phyloP scores from a whole-genome alignment of 1,284 basidiomycete species.

The Fomitopsis schrenkii region DNA sequence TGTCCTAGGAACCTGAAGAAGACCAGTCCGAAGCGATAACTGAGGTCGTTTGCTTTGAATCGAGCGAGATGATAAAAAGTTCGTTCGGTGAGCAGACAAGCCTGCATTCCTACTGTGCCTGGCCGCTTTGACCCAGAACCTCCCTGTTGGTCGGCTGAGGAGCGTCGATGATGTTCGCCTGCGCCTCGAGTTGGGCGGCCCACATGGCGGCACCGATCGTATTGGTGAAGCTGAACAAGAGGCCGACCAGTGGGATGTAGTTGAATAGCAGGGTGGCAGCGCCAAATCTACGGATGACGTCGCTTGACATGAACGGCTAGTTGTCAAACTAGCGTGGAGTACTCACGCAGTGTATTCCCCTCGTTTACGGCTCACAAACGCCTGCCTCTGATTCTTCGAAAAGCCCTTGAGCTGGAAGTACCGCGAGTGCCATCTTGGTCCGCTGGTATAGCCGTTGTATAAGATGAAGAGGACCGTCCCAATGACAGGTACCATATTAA shows the following conservation, averaged over 20 bases:
- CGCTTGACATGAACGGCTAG: background rate
- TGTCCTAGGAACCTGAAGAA: background rate
- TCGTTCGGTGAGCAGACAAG: background rate
- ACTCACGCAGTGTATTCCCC: conserved; percentile 44
- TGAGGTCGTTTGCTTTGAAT: background rate
- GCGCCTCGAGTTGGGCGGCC: conserved; percentile 59
- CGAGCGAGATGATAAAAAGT: background rate
- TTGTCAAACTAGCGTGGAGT: background rate
- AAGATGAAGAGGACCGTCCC: conserved; percentile 63
- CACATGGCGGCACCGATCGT: conserved; percentile 71
- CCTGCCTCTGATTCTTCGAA: conserved; percentile 39
- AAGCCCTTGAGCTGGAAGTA: conserved; percentile 70
- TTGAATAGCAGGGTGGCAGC: conserved; percentile 54
- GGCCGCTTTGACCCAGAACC: background rate
- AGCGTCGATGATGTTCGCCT: conserved; percentile 21
- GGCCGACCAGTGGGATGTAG: conserved; percentile 56
- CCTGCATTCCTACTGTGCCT: background rate
- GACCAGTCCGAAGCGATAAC: background rate
- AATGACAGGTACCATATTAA: conserved; percentile 65
- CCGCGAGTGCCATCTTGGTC: conserved; percentile 58
- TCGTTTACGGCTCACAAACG: conserved; percentile 47
- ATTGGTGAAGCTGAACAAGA: conserved; percentile 50
- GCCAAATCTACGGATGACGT: conserved; percentile 44
- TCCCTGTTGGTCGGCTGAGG: background rate
- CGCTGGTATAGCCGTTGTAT: conserved; percentile 40